These are phyloP conservation scores for Komagataella mondaviorum DNA, from an alignment of 805 yeast genomes.

Conservation along the genomic window DNA sequence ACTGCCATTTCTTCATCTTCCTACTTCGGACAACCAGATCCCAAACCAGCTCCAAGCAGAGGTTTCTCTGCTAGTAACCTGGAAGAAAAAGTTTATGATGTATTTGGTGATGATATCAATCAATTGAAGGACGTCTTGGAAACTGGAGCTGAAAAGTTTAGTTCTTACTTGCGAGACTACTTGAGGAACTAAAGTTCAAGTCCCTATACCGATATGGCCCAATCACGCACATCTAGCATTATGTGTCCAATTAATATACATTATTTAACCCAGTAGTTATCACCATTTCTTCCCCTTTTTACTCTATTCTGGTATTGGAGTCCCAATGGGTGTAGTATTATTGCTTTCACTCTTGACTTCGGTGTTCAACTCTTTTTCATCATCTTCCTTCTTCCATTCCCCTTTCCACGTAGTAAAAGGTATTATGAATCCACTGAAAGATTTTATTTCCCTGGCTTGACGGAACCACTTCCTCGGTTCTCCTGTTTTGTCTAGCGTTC, in stretches of 20 bases:
- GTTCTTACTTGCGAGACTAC: slow-evolving; percentile 78
- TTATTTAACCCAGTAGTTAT: background rate
- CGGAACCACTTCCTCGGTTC: background rate
- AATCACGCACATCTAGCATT: no score
- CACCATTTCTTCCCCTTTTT: background rate
- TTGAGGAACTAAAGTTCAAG: slow-evolving; percentile 26
- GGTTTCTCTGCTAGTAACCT: slow-evolving; percentile 30
- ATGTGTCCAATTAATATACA: background rate
- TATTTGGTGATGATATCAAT: slow-evolving; percentile 74
- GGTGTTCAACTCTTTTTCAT: background rate
- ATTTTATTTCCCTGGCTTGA: background rate
- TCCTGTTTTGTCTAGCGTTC: background rate
- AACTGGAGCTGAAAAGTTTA: slow-evolving; percentile 83
- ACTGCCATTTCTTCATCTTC: slow-evolving; percentile 84
- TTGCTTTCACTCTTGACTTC: background rate
- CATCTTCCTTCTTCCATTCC: background rate
- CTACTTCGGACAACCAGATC: slow-evolving; percentile 81
- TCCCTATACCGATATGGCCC: slow-evolving; percentile 4
- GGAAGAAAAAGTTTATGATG: slow-evolving; percentile 38
- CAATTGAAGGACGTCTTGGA: slow-evolving; percentile 86
- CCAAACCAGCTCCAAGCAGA: slow-evolving; percentile 45
- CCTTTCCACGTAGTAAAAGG: background rate
- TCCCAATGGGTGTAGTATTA: background rate
- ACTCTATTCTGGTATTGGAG: background rate
- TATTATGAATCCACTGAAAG: background rate